A percentile compares a stretch with the other conserved stretches of the same genome.
These are phyloP conservation scores for Sclerotiophoma versabilis DNA, from an alignment of 2,329 filamentous ascomycete genomes.

Conservation along the genomic window DNA sequence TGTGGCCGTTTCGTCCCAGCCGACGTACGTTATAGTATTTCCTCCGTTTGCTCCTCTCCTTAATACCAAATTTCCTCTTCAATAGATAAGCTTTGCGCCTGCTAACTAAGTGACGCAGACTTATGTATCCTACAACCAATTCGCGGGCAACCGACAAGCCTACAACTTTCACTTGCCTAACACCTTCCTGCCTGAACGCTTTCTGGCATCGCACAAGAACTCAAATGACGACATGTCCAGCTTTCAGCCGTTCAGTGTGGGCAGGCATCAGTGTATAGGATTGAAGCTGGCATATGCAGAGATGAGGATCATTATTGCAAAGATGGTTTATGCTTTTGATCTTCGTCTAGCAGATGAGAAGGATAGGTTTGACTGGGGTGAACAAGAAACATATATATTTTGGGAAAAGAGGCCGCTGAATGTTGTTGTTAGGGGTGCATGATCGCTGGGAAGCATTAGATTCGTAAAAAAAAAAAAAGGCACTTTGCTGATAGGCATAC, in stretches of 20 bases:
- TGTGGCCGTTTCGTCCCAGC: slow-evolving; percentile 32
- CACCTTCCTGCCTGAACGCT: slow-evolving; percentile 47
- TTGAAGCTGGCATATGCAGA: slow-evolving; percentile 40
- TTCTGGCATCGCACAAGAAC: slow-evolving; percentile 22
- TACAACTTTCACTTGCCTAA: slow-evolving; percentile 41
- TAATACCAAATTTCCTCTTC: background rate
- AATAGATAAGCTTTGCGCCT: background rate
- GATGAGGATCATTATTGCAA: slow-evolving; percentile 49
- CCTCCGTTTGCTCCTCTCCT: background rate
- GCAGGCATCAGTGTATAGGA: slow-evolving; percentile 39
- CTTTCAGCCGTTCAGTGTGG: slow-evolving; percentile 38
- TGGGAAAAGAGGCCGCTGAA: slow-evolving; percentile 31
- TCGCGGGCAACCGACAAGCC: slow-evolving; percentile 31
- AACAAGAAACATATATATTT: slow-evolving; percentile 31
- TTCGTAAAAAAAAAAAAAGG: no score
- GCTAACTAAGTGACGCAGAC: slow-evolving; percentile 22
- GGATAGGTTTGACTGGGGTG: slow-evolving; percentile 31
- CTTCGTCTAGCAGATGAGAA: slow-evolving; percentile 16
- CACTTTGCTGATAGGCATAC: no score
- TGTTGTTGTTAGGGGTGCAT: background rate
- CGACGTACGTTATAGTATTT: slow-evolving; percentile 20
- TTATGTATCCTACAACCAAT: slow-evolving; percentile 41
- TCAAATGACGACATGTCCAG: slow-evolving; percentile 35
- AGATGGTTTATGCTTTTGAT: slow-evolving; percentile 52
- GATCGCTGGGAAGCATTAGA: no score